phyloP scores from a whole-genome alignment of 306 rosid genomes.

The Lotus japonicus region DNA sequence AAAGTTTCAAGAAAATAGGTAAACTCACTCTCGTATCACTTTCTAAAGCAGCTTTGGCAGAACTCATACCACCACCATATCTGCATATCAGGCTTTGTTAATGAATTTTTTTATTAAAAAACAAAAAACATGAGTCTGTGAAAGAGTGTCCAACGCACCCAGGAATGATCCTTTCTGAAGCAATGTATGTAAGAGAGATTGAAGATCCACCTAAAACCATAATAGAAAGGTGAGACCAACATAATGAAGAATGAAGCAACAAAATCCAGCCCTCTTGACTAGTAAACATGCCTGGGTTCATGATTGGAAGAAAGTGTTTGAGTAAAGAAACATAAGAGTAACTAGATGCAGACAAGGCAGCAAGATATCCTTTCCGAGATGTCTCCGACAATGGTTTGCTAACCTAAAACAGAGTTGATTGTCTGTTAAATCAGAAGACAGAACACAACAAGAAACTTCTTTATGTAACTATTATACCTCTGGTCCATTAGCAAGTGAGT shows the following conservation, averaged over 20 bases:
- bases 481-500: constrained; percentile 99
- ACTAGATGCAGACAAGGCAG: constrained; percentile 95
- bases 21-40: constrained; percentile 79
- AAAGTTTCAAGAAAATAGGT: background rate
- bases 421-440: constrained; percentile 1
- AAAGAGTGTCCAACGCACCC: constrained; percentile 48
- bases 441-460: background rate
- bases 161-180: constrained; percentile 93
- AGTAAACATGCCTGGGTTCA: constrained; percentile 64
- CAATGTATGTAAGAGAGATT: constrained; percentile 88
- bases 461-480: constrained; percentile 47
- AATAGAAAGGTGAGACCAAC: background rate
- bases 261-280: constrained; percentile 1
- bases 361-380: constrained; percentile 91
- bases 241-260: background rate
- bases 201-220: constrained; percentile 74
- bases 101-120: background rate
- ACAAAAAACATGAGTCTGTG: too few relatives aligned
- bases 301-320: constrained; percentile 84
- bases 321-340: constrained; percentile 89
- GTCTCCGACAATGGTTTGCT: constrained; percentile 92
- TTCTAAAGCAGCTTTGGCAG: constrained; percentile 97
- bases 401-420: constrained; percentile 44
- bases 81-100: constrained; percentile 31
- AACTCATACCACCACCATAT: constrained; percentile 99